Base-by-base conservation (phyloP, 176 grass and related monocot species). In the Carex pumila region DNA sequence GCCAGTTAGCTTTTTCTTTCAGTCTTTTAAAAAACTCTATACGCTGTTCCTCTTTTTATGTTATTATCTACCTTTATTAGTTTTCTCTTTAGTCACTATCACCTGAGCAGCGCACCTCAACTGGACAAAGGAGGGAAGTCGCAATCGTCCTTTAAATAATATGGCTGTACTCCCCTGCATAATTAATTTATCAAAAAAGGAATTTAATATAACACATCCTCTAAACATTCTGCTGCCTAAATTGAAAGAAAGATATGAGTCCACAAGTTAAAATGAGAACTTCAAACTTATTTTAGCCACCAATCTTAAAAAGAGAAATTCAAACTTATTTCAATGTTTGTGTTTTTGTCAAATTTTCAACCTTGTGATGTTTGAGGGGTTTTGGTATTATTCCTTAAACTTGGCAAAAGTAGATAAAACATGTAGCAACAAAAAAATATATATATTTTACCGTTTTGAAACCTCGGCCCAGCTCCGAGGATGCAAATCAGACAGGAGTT, bases 111-210 rank as follows among this genome's bases (percentile, higher is more conserved):
- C 13, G 41, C 79, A 81, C 64, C 43, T 83, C 62, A 83, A 83
- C 68, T 79, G 85, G 62, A 87, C 25, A 93, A 91, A 74, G 91
- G 91, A 71, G 94, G 89, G 82, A 93, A 97, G 75, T 91, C 87
- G 7, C 83, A 85, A 64, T 97, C 91, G 67, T 90, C 88, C 69
- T 85, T 90, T 45, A 88, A 75, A 64, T 87, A 86, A 83, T 89
- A 88, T 39, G 86, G 75, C 60, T 41, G 80, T 31, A 45, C 79
- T 43, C 89, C 86, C 79, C 94, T 97, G 82, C 65, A 61, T 83
- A 63, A 22, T 58, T 85, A 3, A 86, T 76, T 5, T 57, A 54
- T 4, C 12, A 67, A 12, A 36, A 67, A 78, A 78, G 7, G 7
- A 78, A 56, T 29, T 34, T 18, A 18, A 32, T 17, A 29, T 78